These are phyloP conservation scores for Fusarium oxysporum DNA, from an alignment of 2,329 filamentous ascomycete species.

Conservation along the genomic window DNA sequence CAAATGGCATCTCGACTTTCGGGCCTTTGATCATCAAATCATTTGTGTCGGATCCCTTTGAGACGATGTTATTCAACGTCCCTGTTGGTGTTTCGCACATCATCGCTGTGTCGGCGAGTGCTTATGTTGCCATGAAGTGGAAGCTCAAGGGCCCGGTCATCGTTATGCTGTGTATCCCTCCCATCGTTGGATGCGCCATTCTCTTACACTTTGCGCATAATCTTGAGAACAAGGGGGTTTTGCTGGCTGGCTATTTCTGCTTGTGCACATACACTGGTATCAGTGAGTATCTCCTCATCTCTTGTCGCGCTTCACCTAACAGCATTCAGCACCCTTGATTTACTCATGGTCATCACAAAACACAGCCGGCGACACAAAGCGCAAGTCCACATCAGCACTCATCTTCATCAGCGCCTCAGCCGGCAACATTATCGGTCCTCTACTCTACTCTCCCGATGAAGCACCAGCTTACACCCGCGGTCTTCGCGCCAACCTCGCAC, in stretches of 20 bases:
- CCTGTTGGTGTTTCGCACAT: slow-evolving; percentile 71
- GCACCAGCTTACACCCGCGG: slow-evolving; percentile 59
- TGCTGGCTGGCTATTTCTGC: slow-evolving; percentile 68
- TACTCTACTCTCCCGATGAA: slow-evolving; percentile 69
- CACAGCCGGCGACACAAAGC: slow-evolving; percentile 76
- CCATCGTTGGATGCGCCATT: slow-evolving; percentile 67
- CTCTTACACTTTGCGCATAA: slow-evolving; percentile 62
- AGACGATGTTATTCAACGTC: slow-evolving; percentile 71
- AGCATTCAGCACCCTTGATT: slow-evolving; percentile 61
- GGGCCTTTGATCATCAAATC: slow-evolving; percentile 69
- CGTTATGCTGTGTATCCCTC: slow-evolving; percentile 65
- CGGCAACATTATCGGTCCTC: slow-evolving; percentile 75
- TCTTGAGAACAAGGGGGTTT: slow-evolving; percentile 57
- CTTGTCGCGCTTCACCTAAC: slow-evolving; percentile 28
- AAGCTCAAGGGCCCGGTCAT: slow-evolving; percentile 69
- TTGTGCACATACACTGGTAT: slow-evolving; percentile 66
- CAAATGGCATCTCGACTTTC: slow-evolving; percentile 68
- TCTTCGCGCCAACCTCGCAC: slow-evolving; percentile 67
- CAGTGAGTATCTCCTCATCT: slow-evolving; percentile 46
- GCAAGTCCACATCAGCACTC: slow-evolving; percentile 72
- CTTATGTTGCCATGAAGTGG: slow-evolving; percentile 64
- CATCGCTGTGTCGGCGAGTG: slow-evolving; percentile 67
- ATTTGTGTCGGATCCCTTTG: slow-evolving; percentile 68
- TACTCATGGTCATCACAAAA: slow-evolving; percentile 72
- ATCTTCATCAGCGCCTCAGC: slow-evolving; percentile 74